phyloP scores from a whole-genome alignment of 2,329 filamentous ascomycete genomes.

The Magnaporthiopsis incrustans region DNA sequence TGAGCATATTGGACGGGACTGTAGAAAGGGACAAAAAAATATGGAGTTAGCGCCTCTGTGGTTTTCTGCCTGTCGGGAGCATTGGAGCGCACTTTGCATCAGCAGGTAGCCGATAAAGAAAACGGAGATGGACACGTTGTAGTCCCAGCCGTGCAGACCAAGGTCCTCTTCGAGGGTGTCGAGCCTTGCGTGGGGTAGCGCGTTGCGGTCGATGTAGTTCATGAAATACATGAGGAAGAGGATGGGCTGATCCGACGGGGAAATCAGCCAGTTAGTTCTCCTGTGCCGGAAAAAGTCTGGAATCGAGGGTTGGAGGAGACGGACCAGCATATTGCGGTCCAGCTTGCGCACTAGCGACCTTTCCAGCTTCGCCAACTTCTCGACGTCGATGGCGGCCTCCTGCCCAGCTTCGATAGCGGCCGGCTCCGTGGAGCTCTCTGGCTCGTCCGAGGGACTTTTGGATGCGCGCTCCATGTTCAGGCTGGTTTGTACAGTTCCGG shows the following conservation, averaged over 20 bases:
- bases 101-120: constrained; percentile 21
- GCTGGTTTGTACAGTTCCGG: neutral
- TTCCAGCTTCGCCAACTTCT: neutral
- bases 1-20: constrained; percentile 18
- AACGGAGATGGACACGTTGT: constrained; percentile 19
- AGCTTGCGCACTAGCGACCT: constrained; percentile 8
- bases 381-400: neutral
- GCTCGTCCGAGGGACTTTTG: neutral
- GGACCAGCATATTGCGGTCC: constrained; percentile 5
- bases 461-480: neutral
- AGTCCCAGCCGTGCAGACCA: constrained; percentile 28
- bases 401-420: neutral
- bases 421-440: neutral
- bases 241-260: neutral
- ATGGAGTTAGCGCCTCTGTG: neutral
- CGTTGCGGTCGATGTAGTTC: constrained; percentile 44
- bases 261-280: neutral
- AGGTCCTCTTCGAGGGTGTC: constrained; percentile 36
- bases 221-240: constrained; percentile 48
- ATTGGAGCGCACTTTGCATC: constrained; percentile 8
- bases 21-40: neutral
- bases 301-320: neutral
- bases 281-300: neutral
- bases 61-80: too few relatives aligned
- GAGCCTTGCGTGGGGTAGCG: constrained; percentile 27